Conservation (phyloP, 257 asterid genomes). For the Solanum virginianum region DNA sequence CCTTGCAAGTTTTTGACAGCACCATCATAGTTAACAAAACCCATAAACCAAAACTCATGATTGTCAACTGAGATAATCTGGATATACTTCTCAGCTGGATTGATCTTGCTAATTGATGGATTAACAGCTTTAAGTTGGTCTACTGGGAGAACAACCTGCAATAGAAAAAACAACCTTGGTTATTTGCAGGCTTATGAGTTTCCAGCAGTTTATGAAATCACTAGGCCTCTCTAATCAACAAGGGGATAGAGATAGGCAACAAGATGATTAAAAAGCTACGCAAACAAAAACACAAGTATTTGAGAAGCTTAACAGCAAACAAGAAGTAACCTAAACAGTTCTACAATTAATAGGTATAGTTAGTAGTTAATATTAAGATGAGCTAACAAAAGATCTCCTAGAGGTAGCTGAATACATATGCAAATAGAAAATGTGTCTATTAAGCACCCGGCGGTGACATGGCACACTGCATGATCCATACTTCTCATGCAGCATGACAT, state of each 20-base stretch:
- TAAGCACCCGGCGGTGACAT: neutral
- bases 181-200: neutral
- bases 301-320: neutral
- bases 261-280: neutral
- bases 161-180: neutral
- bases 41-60: constrained; percentile 99
- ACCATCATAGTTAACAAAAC: constrained; percentile 66
- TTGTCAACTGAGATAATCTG: constrained; percentile 73
- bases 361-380: neutral
- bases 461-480: neutral
- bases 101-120: constrained; percentile 51
- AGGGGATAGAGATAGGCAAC: neutral
- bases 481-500: neutral
- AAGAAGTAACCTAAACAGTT: neutral
- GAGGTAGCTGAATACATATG: neutral
- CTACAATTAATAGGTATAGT: neutral
- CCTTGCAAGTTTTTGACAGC: constrained; percentile 61
- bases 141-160: constrained; percentile 63
- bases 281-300: neutral
- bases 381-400: neutral
- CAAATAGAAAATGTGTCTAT: neutral
- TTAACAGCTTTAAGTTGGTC: constrained; percentile 72
- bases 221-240: neutral
- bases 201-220: neutral
- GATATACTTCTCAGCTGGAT: constrained; percentile 76